Evolutionary conservation across 1,284 basidiomycete species (phyloP), one percentile per base, ranked within the genome.

Genomic region (Farysia itapuensis): DNA sequence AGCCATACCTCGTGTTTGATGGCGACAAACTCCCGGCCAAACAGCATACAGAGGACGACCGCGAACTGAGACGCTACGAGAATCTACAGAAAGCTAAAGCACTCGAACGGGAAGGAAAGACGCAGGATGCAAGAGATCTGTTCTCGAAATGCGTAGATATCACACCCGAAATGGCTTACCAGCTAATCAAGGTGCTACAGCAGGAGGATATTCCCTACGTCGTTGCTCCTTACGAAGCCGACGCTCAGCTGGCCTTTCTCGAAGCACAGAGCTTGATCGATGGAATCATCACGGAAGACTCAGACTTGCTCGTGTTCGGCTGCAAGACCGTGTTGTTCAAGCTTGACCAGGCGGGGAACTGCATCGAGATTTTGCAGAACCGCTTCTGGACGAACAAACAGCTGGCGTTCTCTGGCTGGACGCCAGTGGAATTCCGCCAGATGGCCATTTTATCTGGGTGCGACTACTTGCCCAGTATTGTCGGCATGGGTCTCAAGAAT

Each of bases 371-470:
- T 70, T 83, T 84, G n/a, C 84, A 88, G 23, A 80, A 82, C 21
- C 84, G 89, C 61, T 88, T 97, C 67, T 85, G 84, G 14, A 81
- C 82, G 19, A 84, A 91, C 37, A 81, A 82, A 13, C 85, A 85
- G 26, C 84, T 91, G 61, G 87, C 88, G 11, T 84, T 98, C 51
- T 79, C 84, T 29, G 88, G 89, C 14, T 98, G 94, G 93, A 85
- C 87, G 9, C 87, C 92, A 67, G 80, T 81, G 5, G 88, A 95
- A 76, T 96, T 98, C 74, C 84, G 95, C 19, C 82, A 87, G 26
- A 96, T 96, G 91, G 89, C 93, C 18, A 97, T 99, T 75, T 82
- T 99, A 30, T 90, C 89, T 45, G 95, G 95, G 3, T 98, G 95
- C 76, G 95, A 99, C 77, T 99, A 99, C 77, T 83, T 75, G 24